A percentile compares a stretch with the other conserved stretches of the same genome.
Evolutionary conservation across 805 yeast genomes (phyloP).

Genomic region (Ogataea parapolymorpha): DNA sequence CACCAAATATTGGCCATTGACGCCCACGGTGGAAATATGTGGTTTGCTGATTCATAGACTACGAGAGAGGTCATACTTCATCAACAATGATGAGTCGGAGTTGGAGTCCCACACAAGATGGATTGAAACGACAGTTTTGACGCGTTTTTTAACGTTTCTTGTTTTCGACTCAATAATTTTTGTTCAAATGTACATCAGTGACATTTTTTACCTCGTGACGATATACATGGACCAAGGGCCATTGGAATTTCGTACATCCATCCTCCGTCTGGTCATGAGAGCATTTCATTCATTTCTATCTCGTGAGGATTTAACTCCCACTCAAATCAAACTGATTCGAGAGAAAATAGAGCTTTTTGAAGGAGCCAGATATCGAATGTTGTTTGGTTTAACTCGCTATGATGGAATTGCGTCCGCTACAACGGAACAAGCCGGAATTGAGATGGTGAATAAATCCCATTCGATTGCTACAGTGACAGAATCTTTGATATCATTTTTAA

Average conservation of each 20-base stretch:
- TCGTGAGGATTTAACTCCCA: constrained; percentile 47
- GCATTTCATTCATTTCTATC: constrained; percentile 66
- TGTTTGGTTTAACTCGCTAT: constrained; percentile 66
- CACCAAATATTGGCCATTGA: constrained; percentile 55
- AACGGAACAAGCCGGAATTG: constrained; percentile 29
- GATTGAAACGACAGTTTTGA: constrained; percentile 68
- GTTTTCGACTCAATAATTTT: constrained; percentile 67
- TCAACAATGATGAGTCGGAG: constrained; percentile 43
- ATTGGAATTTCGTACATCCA: constrained; percentile 53
- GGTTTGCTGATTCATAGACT: constrained; percentile 60
- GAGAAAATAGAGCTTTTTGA: constrained; percentile 45
- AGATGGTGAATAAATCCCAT: constrained; percentile 39
- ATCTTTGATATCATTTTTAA: constrained; percentile 49
- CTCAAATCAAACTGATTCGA: constrained; percentile 40
- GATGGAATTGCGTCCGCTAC: constrained; percentile 33
- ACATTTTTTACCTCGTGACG: constrained; percentile 64
- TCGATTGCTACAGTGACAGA: constrained; percentile 60
- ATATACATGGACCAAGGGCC: constrained; percentile 53
- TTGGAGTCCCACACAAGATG: constrained; percentile 54
- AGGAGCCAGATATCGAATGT: constrained; percentile 63
- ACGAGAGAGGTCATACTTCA: constrained; percentile 48
- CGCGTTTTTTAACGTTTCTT: constrained; percentile 57
- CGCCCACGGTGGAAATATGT: constrained; percentile 72
- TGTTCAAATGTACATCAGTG: constrained; percentile 66
- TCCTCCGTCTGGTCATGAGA: constrained; percentile 62